phyloP scores from a whole-genome alignment of 2,329 filamentous ascomycete genomes.

The Fusarium globosum region DNA sequence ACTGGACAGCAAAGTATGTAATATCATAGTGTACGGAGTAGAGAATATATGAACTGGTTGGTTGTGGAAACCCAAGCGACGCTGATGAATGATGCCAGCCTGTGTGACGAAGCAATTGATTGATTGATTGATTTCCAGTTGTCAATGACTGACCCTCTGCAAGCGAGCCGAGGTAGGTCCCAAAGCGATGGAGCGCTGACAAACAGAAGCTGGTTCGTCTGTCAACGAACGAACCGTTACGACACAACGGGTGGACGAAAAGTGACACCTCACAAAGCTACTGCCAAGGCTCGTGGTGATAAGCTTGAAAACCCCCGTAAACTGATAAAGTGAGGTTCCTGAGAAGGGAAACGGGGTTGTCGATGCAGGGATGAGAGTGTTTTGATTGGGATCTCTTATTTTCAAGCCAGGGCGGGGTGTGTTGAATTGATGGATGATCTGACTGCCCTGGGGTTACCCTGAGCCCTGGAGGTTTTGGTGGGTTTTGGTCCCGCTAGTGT shows the following conservation, averaged over 20 bases:
- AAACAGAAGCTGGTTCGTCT: slow-evolving; percentile 2
- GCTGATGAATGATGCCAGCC: not conserved
- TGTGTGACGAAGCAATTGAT: not conserved
- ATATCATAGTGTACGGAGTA: not conserved
- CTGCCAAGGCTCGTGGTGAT: slow-evolving; percentile 5
- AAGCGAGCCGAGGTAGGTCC: slow-evolving; percentile 26
- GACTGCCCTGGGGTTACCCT: slow-evolving; percentile 15
- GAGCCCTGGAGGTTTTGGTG: slow-evolving; percentile 3
- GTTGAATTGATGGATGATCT: slow-evolving; percentile 25
- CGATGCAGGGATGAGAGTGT: slow-evolving; percentile 16
- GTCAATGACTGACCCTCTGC: not conserved
- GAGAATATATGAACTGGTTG: not conserved
- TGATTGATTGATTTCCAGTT: slow-evolving; percentile 6
- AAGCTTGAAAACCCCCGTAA: slow-evolving; percentile 7
- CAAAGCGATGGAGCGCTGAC: slow-evolving; percentile 6
- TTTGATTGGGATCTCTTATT: slow-evolving; percentile 23
- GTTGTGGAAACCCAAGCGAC: slow-evolving; percentile 4
- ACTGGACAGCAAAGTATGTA: not conserved
- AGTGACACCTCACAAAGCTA: slow-evolving; percentile 28
- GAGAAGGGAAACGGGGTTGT: slow-evolving; percentile 2
- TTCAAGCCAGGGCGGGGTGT: slow-evolving; percentile 15
- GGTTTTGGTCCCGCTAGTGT: slow-evolving; percentile 3
- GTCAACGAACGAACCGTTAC: slow-evolving; percentile 7
- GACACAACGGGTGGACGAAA: slow-evolving; percentile 2
- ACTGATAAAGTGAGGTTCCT: slow-evolving; percentile 5